Conservation (phyloP, 768 basidiomycete species). For the Tricholoma saponaceum region DNA sequence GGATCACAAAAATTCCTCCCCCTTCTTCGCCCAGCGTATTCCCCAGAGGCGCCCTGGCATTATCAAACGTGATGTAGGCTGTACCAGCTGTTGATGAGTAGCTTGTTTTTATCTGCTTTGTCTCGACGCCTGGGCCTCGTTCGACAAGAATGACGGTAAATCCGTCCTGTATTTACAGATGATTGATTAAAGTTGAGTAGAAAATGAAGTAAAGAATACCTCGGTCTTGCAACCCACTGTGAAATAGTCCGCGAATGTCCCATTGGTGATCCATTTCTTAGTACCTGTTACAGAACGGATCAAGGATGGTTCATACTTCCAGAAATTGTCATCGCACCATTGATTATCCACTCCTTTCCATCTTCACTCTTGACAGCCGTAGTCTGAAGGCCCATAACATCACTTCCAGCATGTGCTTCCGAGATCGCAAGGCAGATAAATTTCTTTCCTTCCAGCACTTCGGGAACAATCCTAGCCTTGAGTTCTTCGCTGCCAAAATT, state of each 20-base stretch:
- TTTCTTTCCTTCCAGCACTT: conserved; percentile 72
- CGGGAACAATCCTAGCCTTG: conserved; percentile 55
- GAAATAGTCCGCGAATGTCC: conserved; percentile 60
- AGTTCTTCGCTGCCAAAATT: conserved; percentile 77
- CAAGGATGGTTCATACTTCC: not conserved
- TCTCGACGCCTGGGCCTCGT: conserved; percentile 58
- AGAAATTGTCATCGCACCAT: conserved; percentile 36
- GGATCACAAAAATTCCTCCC: conserved; percentile 28
- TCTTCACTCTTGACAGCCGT: conserved; percentile 77
- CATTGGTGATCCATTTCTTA: conserved; percentile 89
- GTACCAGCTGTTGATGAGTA: conserved; percentile 90
- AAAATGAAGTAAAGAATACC: conserved; percentile 12
- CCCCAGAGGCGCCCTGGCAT: conserved; percentile 81
- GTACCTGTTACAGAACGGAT: conserved; percentile 31
- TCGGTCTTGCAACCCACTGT: conserved; percentile 73
- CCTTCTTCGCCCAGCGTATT: conserved; percentile 64
- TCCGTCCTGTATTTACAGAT: conserved; percentile 46
- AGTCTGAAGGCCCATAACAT: conserved; percentile 77
- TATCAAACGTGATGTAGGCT: conserved; percentile 75
- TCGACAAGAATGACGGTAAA: conserved; percentile 33
- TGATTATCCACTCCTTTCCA: conserved; percentile 81
- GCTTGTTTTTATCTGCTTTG: conserved; percentile 59
- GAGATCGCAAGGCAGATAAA: conserved; percentile 86
- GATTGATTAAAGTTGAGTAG: conserved; percentile 21
- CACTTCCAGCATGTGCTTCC: conserved; percentile 85